phyloP scores from a whole-genome alignment of 1,284 basidiomycete genomes.

The Pseudozyma sp. region DNA sequence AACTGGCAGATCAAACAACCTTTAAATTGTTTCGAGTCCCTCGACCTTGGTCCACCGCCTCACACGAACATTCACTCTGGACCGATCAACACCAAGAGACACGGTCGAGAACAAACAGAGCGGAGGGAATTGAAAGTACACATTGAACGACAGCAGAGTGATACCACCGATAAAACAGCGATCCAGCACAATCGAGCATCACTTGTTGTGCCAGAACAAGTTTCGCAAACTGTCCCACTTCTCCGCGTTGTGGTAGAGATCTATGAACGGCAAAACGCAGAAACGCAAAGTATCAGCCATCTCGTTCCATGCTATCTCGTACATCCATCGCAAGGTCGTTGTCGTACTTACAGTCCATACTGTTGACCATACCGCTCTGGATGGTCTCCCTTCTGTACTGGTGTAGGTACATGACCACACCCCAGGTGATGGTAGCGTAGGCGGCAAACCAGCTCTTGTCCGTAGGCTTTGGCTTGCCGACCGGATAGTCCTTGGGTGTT shows the following conservation, averaged over 20 bases:
- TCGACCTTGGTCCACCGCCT: too few relatives aligned
- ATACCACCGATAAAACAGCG: too few relatives aligned
- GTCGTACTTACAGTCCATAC: constrained; percentile 69
- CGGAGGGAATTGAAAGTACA: too few relatives aligned
- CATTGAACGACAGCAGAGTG: background rate
- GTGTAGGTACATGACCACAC: constrained; percentile 97
- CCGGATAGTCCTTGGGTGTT: constrained; percentile 57
- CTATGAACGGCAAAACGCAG: constrained; percentile 20
- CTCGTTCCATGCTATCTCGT: background rate
- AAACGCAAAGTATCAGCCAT: background rate
- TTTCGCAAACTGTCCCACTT: constrained; percentile 67
- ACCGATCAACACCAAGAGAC: too few relatives aligned
- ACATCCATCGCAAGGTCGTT: background rate
- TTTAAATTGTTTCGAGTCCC: too few relatives aligned
- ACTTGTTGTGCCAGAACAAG: constrained; percentile 68
- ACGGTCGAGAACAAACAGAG: too few relatives aligned
- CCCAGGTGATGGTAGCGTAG: constrained; percentile 92
- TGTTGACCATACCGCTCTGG: constrained; percentile 85
- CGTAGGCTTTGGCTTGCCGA: constrained; percentile 68
- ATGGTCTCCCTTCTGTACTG: constrained; percentile 84
- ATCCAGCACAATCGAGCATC: constrained; percentile 2
- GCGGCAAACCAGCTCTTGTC: constrained; percentile 82
- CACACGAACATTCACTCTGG: too few relatives aligned
- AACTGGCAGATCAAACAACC: too few relatives aligned
- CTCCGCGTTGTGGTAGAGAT: constrained; percentile 67